Evolutionary conservation across 1,139 yeast species (phyloP).

Genomic region (Dujonia santamariae): DNA sequence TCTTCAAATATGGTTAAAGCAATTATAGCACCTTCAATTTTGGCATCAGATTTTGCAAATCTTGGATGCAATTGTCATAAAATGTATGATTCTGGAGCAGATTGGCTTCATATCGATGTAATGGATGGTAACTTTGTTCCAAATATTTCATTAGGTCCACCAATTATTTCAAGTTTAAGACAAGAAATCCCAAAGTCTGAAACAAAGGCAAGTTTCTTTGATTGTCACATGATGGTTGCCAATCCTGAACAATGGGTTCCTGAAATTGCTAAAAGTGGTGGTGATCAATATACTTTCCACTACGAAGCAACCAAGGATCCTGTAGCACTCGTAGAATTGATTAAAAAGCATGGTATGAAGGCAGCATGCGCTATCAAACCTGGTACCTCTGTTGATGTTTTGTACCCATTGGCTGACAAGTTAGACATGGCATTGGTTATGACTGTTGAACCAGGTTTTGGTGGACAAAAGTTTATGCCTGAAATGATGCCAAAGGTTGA

Average conservation of each 20-base stretch:
- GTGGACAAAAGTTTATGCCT: slow-evolving; percentile 95
- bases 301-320: slow-evolving; percentile 91
- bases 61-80: slow-evolving; percentile 84
- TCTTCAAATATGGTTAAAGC: slow-evolving; percentile 85
- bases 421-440: slow-evolving; percentile 92
- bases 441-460: slow-evolving; percentile 99
- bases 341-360: slow-evolving; percentile 78
- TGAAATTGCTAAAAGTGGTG: slow-evolving; percentile 91
- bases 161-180: slow-evolving; percentile 79
- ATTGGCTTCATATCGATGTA: slow-evolving; percentile 96
- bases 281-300: slow-evolving; percentile 95
- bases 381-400: slow-evolving; percentile 82
- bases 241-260: slow-evolving; percentile 95
- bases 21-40: slow-evolving; percentile 91
- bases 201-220: slow-evolving; percentile 66
- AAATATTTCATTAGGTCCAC: slow-evolving; percentile 90
- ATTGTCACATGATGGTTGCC: slow-evolving; percentile 98
- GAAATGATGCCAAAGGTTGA: slow-evolving; percentile 96
- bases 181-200: slow-evolving; percentile 62
- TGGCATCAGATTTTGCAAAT: slow-evolving; percentile 91
- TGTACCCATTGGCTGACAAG: slow-evolving; percentile 70
- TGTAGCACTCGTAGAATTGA: slow-evolving; percentile 65
- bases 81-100: slow-evolving; percentile 73
- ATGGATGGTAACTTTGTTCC: slow-evolving; percentile 99
- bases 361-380: slow-evolving; percentile 97